Base-by-base conservation (phyloP, 495 filamentous ascomycete species). In the Aspergillus carlsbadensis region DNA sequence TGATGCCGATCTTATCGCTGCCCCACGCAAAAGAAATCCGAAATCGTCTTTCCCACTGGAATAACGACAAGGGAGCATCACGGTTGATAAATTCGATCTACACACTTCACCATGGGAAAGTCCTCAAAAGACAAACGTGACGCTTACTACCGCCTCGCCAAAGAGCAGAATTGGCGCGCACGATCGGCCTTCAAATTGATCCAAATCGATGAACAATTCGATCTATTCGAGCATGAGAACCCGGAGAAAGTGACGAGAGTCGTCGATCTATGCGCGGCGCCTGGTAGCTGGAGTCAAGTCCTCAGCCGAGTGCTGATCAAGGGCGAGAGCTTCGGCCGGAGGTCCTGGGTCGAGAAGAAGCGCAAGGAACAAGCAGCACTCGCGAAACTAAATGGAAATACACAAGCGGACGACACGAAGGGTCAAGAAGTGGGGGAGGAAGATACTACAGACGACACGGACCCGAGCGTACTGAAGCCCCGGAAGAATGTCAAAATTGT, bases 121-220 rank as follows among this genome's bases (percentile, higher is more conserved):
- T 96, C 94, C 1, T 96, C 92, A 34, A 98, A 98, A 74, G 94
- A 98, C 66, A 98, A 98, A 77, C 89, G 94, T 45, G 94, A 98
- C 68, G 90, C 91, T 49, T 98, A 98, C 73, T 98, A 98, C 68
- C 85, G 94, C 26, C 87, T 98, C 7, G 94, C 94, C 4, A 98
- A 98, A 75, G 94, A 98, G 65, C 92, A 98, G 80, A 93, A 94
- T 55, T 98, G 92, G 92, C 90, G 94, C 22, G 94, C 94, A 14
- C 87, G 94, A 47, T 93, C 89, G 54, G 94, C 94, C 31, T 98
- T 95, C 84, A 98, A 98, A 67, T 81, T 98, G 39, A 84, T 98
- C 24, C 94, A 98, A 68, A 84, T 98, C 41, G 89, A 98, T 68
- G 92, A 96, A 81, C 88, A 95, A 77, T 98, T 97, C 81, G 87